Percentiles rank a stretch among this genome's conserved stretches.
These are phyloP conservation scores for Diutina ranongensis DNA, from an alignment of 1,139 yeast genomes.

Conservation along the genomic window DNA sequence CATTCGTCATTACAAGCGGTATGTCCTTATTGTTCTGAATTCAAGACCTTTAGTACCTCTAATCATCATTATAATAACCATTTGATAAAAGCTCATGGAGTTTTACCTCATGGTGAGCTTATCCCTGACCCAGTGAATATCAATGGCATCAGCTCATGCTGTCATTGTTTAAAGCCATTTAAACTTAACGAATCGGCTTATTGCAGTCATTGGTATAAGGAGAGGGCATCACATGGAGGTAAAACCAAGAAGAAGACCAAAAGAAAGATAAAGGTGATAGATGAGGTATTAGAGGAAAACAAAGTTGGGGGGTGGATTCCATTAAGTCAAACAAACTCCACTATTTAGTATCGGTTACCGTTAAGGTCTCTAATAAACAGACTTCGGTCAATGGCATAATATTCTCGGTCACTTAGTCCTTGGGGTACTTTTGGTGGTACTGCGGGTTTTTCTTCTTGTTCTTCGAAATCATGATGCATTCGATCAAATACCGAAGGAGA, in stretches of 20 bases:
- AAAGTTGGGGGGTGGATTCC: too few relatives aligned
- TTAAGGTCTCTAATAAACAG: slow-evolving; percentile 30
- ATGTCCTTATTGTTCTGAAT: neutral
- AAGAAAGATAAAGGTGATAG: too few relatives aligned
- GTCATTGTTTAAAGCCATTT: neutral
- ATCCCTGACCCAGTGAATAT: neutral
- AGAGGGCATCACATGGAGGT: too few relatives aligned
- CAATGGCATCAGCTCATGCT: neutral
- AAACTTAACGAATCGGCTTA: neutral
- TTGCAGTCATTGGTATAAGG: neutral
- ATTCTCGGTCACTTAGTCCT: slow-evolving; percentile 38
- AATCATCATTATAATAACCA: neutral
- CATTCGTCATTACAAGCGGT: neutral
- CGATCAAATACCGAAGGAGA: slow-evolving; percentile 30
- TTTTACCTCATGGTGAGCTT: neutral
- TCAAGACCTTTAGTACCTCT: neutral
- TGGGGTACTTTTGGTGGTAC: slow-evolving; percentile 47
- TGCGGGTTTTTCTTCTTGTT: slow-evolving; percentile 19
- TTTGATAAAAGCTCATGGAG: neutral
- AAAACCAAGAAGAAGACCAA: too few relatives aligned
- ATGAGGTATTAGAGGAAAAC: too few relatives aligned
- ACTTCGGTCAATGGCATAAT: slow-evolving; percentile 32
- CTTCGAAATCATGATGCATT: neutral
- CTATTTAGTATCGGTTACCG: slow-evolving; percentile 25
- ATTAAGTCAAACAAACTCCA: too few relatives aligned